phyloP scores from a whole-genome alignment of 305 asterid species.

The Solanum chacoense region DNA sequence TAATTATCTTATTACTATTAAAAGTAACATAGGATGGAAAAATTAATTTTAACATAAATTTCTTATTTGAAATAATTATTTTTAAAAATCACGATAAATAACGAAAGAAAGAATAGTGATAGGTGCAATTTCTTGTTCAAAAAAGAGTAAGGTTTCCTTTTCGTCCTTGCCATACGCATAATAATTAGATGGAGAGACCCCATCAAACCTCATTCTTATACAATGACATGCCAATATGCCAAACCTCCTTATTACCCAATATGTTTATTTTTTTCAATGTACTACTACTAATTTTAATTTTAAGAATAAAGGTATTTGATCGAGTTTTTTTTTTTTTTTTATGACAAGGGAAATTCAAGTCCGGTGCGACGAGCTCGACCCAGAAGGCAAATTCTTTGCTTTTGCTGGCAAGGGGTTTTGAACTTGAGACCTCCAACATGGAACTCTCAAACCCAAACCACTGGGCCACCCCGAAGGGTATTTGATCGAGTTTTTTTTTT shows the following conservation, averaged over 20 bases:
- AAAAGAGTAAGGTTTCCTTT: not conserved
- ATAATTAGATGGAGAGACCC: not conserved
- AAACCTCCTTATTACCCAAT: not conserved
- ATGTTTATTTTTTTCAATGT: not conserved
- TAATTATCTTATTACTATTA: not conserved
- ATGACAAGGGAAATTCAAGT: too few species aligned
- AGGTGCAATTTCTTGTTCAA: not conserved
- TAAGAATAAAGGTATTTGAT: not conserved
- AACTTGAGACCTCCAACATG: too few species aligned
- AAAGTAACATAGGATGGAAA: too few species aligned
- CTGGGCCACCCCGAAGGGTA: too few species aligned
- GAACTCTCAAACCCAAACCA: too few species aligned
- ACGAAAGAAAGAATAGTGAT: not conserved
- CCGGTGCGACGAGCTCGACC: too few species aligned
- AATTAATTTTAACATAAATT: too few species aligned
- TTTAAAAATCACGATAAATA: not conserved
- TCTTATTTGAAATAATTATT: not conserved
- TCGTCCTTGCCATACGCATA: not conserved
- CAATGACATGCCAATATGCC: not conserved
- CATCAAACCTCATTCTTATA: not conserved
- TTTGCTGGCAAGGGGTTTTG: too few species aligned
- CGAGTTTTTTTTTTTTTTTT: not conserved
- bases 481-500: too few species aligned
- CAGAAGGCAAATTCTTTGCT: too few species aligned
- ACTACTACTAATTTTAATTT: not conserved